Conservation (phyloP, 192 early-diverging fungal genomes). For the Spinellus fusiger region DNA sequence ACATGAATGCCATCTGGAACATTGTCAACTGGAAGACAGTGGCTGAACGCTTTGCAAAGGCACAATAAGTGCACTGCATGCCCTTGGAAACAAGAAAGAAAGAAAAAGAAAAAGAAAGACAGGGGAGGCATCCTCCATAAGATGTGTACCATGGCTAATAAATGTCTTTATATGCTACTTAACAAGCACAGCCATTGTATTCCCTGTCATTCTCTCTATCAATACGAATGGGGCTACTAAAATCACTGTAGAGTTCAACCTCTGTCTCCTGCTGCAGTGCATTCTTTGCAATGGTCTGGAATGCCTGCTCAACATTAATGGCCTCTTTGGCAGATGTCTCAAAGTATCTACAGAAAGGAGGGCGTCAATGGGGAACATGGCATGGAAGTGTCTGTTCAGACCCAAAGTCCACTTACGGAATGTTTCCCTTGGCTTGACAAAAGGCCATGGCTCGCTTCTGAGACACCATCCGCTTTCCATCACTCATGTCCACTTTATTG, state of each 20-base stretch:
- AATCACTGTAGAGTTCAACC: slow-evolving; percentile 76
- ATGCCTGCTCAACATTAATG: slow-evolving; percentile 96
- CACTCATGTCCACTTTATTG: slow-evolving; percentile 98
- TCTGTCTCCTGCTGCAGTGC: slow-evolving; percentile 92
- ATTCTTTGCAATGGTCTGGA: slow-evolving; percentile 91
- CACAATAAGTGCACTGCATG: slow-evolving; percentile 30
- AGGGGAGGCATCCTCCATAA: neutral
- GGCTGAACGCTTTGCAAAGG: slow-evolving; percentile 73
- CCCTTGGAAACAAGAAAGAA: neutral
- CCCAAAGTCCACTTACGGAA: slow-evolving; percentile 67
- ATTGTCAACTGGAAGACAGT: slow-evolving; percentile 99
- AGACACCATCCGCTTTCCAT: slow-evolving; percentile 84
- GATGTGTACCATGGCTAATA: neutral
- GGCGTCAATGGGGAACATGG: too few species aligned
- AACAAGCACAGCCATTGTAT: slow-evolving; percentile 61
- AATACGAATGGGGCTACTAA: slow-evolving; percentile 86
- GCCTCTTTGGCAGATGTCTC: slow-evolving; percentile 98
- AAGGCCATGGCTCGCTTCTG: slow-evolving; percentile 96
- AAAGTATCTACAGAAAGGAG: too few species aligned
- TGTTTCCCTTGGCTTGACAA: slow-evolving; percentile 93
- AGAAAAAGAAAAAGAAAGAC: neutral
- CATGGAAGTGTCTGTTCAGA: too few species aligned
- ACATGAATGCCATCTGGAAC: slow-evolving; percentile 91
- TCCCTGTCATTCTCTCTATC: slow-evolving; percentile 65
- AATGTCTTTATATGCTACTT: slow-evolving; percentile 10